Evolutionary conservation across 306 rosid species (phyloP).

Genomic region (Dicorynia guianensis): DNA sequence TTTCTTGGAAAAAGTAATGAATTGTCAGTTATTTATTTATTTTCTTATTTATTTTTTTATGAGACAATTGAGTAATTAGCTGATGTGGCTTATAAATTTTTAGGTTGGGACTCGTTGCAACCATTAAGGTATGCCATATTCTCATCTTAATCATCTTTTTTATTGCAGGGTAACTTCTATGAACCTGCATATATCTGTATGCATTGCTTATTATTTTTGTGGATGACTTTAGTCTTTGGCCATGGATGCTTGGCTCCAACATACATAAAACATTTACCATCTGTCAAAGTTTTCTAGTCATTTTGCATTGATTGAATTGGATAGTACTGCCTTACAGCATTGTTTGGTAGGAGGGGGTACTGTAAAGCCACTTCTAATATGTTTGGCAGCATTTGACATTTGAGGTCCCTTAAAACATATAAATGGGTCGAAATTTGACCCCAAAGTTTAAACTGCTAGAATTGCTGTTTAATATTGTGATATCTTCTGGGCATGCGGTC

Average conservation of each 20-base stretch:
- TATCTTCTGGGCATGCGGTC: not conserved
- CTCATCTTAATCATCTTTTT: not conserved
- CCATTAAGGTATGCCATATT: conserved; percentile 79
- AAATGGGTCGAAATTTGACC: conserved; percentile 10
- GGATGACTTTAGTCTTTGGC: not conserved
- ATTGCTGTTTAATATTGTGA: not conserved
- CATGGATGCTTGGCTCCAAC: not conserved
- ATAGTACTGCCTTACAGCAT: not conserved
- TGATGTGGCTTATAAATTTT: conserved; percentile 53
- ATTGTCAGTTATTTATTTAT: not conserved
- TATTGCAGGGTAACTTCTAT: not conserved
- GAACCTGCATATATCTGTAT: not conserved
- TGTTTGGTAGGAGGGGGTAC: not conserved
- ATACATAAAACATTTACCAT: not conserved
- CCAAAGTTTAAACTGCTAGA: conserved; percentile 2
- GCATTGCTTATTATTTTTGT: not conserved
- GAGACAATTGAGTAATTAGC: conserved; percentile 20
- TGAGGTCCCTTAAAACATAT: not conserved
- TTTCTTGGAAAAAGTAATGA: conserved; percentile 9
- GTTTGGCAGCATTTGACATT: not conserved
- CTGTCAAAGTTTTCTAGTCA: too few species aligned
- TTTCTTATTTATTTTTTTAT: not conserved
- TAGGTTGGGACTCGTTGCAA: conserved; percentile 98
- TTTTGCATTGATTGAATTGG: conserved; percentile 3
- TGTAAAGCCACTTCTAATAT: not conserved